Conservation (phyloP, 805 yeast genomes). For the Myxozyma sirexii region DNA sequence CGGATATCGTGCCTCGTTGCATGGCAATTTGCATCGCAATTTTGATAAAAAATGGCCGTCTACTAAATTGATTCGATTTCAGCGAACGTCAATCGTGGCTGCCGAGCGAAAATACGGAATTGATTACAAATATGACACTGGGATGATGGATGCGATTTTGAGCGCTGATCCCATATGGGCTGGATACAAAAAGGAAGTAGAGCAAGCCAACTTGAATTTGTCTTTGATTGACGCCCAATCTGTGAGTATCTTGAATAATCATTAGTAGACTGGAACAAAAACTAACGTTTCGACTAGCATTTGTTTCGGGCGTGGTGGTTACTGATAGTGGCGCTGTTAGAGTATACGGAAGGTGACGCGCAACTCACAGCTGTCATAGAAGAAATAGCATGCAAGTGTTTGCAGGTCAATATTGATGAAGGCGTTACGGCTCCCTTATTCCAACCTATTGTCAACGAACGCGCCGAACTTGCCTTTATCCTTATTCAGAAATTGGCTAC, state of each 20-base stretch:
- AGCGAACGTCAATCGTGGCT: constrained; percentile 49
- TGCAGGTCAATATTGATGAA: constrained; percentile 54
- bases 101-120: constrained; percentile 52
- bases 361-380: constrained; percentile 25
- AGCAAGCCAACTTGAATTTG: constrained; percentile 61
- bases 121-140: constrained; percentile 59
- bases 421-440: constrained; percentile 56
- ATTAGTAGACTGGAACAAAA: not conserved
- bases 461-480: constrained; percentile 69
- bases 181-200: constrained; percentile 54
- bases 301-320: constrained; percentile 81
- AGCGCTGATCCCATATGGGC: constrained; percentile 51
- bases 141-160: constrained; percentile 64
- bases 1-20: constrained; percentile 53
- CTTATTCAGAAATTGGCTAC: constrained; percentile 39
- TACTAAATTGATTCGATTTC: constrained; percentile 55
- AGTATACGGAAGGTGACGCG: constrained; percentile 42
- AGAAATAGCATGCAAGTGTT: constrained; percentile 51
- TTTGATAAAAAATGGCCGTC: constrained; percentile 56
- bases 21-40: constrained; percentile 48
- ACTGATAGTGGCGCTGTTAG: constrained; percentile 60
- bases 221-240: constrained; percentile 70
- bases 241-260: constrained; percentile 24
- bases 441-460: constrained; percentile 56
- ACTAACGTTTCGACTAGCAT: constrained; percentile 32